A percentile compares a stretch with the other conserved stretches of the same genome.
These are phyloP conservation scores for Citrus hindsii DNA, from an alignment of 345 rosid species.

Conservation along the genomic window DNA sequence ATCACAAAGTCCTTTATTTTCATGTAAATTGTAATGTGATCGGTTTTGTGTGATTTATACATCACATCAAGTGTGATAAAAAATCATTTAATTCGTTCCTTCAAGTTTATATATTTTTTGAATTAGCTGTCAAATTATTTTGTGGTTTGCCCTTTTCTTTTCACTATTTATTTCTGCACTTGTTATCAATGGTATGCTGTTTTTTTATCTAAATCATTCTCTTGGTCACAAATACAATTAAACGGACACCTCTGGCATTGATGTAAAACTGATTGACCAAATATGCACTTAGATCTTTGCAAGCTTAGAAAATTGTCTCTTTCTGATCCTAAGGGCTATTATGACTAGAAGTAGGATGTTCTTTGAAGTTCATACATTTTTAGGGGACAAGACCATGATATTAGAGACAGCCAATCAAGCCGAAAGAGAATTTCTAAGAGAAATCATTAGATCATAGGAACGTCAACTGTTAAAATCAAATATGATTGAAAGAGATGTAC, in stretches of 20 bases:
- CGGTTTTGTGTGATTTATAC: background rate
- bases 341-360: background rate
- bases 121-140: background rate
- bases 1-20: slow-evolving; percentile 6
- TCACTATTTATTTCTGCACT: background rate
- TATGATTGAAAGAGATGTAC: background rate
- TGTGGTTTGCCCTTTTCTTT: background rate
- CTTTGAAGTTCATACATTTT: background rate
- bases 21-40: background rate
- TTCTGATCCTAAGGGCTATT: background rate
- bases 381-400: background rate
- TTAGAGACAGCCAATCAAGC: background rate
- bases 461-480: background rate
- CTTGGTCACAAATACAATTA: background rate
- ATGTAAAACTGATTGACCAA: background rate
- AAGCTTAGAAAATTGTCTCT: background rate
- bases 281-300: background rate
- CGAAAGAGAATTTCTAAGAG: background rate
- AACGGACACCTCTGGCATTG: background rate
- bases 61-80: background rate
- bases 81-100: background rate
- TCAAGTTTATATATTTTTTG: background rate
- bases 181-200: background rate
- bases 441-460: background rate
- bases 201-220: background rate